These are phyloP conservation scores for Tephrocybe rancida DNA, from an alignment of 768 basidiomycete genomes.

Conservation along the genomic window DNA sequence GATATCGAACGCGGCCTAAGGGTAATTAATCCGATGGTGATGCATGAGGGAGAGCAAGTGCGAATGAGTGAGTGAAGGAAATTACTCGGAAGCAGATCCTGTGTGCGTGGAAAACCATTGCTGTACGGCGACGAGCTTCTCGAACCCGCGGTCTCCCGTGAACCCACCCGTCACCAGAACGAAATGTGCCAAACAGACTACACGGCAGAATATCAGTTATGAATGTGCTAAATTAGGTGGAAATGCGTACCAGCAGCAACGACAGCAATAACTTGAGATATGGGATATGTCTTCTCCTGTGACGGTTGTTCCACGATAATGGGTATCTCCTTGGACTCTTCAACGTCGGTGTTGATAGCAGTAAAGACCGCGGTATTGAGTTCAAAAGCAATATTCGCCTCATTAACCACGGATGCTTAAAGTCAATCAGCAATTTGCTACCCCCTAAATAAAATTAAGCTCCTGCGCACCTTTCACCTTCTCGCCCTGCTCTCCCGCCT, in stretches of 20 bases:
- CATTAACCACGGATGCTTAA: conserved; percentile 46
- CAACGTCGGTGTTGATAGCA: conserved; percentile 27
- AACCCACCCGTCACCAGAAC: conserved; percentile 47
- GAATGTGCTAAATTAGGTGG: neutral
- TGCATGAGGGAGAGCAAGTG: neutral
- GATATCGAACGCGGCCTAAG: neutral
- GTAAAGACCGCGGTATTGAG: conserved; percentile 51
- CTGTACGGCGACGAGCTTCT: conserved; percentile 44
- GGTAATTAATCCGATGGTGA: neutral
- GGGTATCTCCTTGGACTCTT: conserved; percentile 17
- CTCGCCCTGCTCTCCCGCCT: conserved; percentile 42
- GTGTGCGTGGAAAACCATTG: conserved; percentile 33
- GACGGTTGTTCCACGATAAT: conserved; percentile 6
- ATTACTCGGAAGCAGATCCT: conserved; percentile 6
- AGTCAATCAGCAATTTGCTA: neutral
- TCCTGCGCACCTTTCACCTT: conserved; percentile 42
- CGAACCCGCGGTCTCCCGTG: conserved; percentile 45
- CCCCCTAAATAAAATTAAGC: neutral
- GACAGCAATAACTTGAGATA: conserved; percentile 37
- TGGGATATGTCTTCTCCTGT: conserved; percentile 26
- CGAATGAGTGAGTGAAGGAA: neutral
- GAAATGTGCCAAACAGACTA: conserved; percentile 53
- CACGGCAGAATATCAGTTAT: conserved; percentile 3
- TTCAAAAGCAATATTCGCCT: conserved; percentile 50
- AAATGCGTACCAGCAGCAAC: conserved; percentile 33